Evolutionary conservation across 179 eudicot species (phyloP), one percentile per base, ranked within the genome.

Genomic region (Heliamphora pulchella): DNA sequence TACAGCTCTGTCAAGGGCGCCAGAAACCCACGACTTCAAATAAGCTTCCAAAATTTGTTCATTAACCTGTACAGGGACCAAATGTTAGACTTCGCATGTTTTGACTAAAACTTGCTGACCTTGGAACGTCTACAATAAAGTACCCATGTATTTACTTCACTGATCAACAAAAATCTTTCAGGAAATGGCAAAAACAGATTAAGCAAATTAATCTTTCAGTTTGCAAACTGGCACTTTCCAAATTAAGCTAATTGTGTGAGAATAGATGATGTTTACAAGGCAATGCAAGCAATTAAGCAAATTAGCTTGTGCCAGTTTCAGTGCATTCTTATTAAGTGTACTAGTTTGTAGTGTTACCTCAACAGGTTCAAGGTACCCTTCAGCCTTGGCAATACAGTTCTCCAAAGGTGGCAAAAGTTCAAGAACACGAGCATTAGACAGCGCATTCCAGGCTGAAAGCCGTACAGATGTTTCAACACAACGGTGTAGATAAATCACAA

Each of bases 21-120:
- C 98, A 78, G 92, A 90, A 62, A 84, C 89, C 98, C 98, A 95
- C 71, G 98, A 91, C 81, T 93, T 93, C 53, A 80, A 91, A 86
- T 90, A 92, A 10, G 98, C 97, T 87, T 93, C 96, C 83, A 93
- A 80, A 77, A 95, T 86, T 68, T 75, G 83, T 76, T 87, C 92
- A 75, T 93, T 85, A 39, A 87, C 97, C 98, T 94, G 92, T 81
- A 81, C 84, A 83, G n/a, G 7, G 71, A 81, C 8, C 1, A 31
- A 39, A 78, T 18, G 44, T 74, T 53, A 18, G 43, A 55, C 47
- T 67, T 31, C 31, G 13, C 65, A 7, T 78, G 10, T 46, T 22
- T 20, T 18, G 14, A 75, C 3, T 63, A 43, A 41, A 66, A 20
- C 8, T 51, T 78, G 39, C 39, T 78, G 65, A n/a, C 59, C 54